Evolutionary conservation across 345 rosid genomes (phyloP).

Genomic region (Pistacia atlantica): DNA sequence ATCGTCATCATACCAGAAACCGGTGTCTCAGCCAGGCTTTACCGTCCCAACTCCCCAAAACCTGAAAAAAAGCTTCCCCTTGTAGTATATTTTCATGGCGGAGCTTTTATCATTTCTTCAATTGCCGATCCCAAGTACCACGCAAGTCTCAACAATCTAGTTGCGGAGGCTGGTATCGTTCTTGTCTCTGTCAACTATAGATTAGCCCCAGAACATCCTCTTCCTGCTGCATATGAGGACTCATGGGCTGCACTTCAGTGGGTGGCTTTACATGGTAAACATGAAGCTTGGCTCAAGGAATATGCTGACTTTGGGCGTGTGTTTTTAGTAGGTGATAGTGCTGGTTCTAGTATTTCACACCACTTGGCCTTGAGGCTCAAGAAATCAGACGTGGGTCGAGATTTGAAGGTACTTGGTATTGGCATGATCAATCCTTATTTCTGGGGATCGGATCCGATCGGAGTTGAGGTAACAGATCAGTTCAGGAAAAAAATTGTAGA

Average conservation of each 20-base stretch:
- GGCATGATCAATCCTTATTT: conserved; percentile 77
- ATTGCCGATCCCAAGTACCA: conserved; percentile 66
- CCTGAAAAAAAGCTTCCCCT: conserved; percentile 52
- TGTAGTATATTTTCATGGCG: conserved; percentile 78
- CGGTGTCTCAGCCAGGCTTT: conserved; percentile 60
- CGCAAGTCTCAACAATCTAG: conserved; percentile 55
- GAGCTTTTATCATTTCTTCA: conserved; percentile 70
- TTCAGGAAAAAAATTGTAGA: conserved; percentile 67
- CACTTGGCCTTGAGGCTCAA: conserved; percentile 52
- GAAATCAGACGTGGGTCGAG: conserved; percentile 19
- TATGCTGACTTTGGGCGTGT: conserved; percentile 44
- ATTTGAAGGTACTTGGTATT: conserved; percentile 51
- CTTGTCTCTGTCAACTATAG: conserved; percentile 71
- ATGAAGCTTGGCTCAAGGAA: conserved; percentile 57
- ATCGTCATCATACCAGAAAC: conserved; percentile 49
- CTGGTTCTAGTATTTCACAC: conserved; percentile 72
- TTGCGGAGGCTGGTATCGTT: conserved; percentile 51
- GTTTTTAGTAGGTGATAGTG: conserved; percentile 70
- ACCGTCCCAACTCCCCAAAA: conserved; percentile 43
- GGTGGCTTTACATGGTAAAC: conserved; percentile 40
- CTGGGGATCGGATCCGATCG: conserved; percentile 64
- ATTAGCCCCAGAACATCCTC: conserved; percentile 73
- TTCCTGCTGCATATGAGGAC: conserved; percentile 71
- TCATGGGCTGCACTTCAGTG: conserved; percentile 64
- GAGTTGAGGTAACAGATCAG: conserved; percentile 46